Percentiles rank a stretch among this genome's conserved stretches.
Conservation (phyloP, 2,329 filamentous ascomycete species). For the Neoarthrinium moseri region DNA sequence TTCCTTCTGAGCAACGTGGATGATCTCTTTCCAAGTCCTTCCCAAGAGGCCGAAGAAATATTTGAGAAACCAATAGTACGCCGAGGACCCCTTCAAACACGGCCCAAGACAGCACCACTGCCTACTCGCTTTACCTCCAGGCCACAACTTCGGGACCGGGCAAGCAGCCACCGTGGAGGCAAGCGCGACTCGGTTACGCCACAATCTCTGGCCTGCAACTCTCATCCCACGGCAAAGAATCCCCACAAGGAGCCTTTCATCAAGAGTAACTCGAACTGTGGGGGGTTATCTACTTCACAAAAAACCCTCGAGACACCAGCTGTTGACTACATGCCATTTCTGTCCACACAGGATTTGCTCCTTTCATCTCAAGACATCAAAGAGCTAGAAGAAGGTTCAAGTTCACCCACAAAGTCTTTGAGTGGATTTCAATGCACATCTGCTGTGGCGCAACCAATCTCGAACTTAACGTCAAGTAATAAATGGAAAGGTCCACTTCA, state of each 20-base stretch:
- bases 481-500: no score
- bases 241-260: not conserved
- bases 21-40: constrained; percentile 55
- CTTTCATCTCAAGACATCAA: constrained; percentile 47
- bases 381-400: constrained; percentile 34
- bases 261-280: not conserved
- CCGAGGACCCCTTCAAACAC: constrained; percentile 20
- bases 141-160: no score
- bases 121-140: not conserved
- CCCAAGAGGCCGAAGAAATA: constrained; percentile 54
- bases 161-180: no score
- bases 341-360: constrained; percentile 45
- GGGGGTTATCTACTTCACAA: no score
- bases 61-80: constrained; percentile 31
- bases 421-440: no score
- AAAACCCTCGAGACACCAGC: not conserved
- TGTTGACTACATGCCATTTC: constrained; percentile 27
- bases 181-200: no score
- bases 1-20: constrained; percentile 50
- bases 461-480: no score
- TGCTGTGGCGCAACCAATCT: no score
- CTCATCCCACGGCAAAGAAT: no score
- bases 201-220: no score
- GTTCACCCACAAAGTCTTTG: constrained; percentile 14
- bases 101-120: not conserved